Conservation (phyloP, 352 stramenopile species). For the Phytophthora quininea region DNA sequence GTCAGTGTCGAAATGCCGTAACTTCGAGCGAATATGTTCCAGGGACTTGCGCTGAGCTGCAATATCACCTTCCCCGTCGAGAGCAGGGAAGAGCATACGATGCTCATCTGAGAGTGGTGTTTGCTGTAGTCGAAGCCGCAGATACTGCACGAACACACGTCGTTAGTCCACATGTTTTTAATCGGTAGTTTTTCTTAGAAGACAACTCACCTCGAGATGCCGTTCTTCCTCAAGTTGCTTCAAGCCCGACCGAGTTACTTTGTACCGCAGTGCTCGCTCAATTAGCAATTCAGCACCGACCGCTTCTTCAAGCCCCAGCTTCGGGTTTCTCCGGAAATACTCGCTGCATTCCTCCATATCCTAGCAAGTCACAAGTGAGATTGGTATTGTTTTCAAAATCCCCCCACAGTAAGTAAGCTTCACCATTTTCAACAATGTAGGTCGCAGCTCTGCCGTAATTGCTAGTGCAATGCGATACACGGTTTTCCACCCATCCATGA, state of each 20-base stretch:
- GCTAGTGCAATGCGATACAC: slow-evolving; percentile 74
- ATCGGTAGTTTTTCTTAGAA: not conserved
- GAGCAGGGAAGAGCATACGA: slow-evolving; percentile 73
- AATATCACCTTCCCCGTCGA: slow-evolving; percentile 45
- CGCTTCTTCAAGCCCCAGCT: slow-evolving; percentile 45
- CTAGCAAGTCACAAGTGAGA: slow-evolving; percentile 24
- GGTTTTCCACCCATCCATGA: slow-evolving; percentile 82
- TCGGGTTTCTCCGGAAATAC: slow-evolving; percentile 71
- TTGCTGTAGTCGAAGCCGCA: slow-evolving; percentile 70
- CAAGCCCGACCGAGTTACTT: slow-evolving; percentile 69
- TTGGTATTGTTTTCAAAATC: not conserved
- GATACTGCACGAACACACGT: slow-evolving; percentile 45
- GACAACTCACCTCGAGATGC: slow-evolving; percentile 56
- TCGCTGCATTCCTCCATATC: slow-evolving; percentile 80
- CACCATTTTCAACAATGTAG: slow-evolving; percentile 66
- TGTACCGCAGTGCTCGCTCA: slow-evolving; percentile 51
- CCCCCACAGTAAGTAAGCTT: not conserved
- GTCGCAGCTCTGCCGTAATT: slow-evolving; percentile 61
- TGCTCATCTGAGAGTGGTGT: slow-evolving; percentile 66
- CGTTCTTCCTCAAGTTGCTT: slow-evolving; percentile 70
- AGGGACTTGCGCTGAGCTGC: slow-evolving; percentile 48
- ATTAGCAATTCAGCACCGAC: slow-evolving; percentile 54
- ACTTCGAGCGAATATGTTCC: slow-evolving; percentile 63
- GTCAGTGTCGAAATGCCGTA: slow-evolving; percentile 64
- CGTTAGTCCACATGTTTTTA: not conserved